Evolutionary conservation across 306 rosid genomes (phyloP).

Genomic region (Dalbergia cultrata): DNA sequence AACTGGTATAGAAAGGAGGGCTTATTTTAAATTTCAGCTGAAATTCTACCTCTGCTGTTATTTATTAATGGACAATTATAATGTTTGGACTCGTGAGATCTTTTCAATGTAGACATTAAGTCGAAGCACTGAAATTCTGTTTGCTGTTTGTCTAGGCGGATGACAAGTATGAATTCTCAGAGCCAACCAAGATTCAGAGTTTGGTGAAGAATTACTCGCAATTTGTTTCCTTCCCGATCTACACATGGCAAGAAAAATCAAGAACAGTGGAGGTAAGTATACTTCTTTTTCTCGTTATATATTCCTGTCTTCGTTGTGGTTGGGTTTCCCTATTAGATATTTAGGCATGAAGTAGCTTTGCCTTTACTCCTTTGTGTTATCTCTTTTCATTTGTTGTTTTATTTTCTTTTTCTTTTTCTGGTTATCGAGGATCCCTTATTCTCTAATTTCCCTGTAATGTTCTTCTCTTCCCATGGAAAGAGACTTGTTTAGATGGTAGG

Average conservation of each 20-base stretch:
- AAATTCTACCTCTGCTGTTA: not conserved
- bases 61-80: conserved; percentile 4
- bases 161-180: conserved; percentile 96
- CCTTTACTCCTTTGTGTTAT: too few relatives aligned
- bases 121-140: not conserved
- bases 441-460: too few relatives aligned
- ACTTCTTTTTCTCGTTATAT: not conserved
- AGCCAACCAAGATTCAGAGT: conserved; percentile 82
- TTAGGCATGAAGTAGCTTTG: too few relatives aligned
- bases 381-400: too few relatives aligned
- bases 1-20: not conserved
- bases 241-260: conserved; percentile 95
- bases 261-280: conserved; percentile 83
- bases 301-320: not conserved
- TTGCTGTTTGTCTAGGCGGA: conserved; percentile 63
- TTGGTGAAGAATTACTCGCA: conserved; percentile 98
- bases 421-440: too few relatives aligned
- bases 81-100: not conserved
- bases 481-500: too few relatives aligned
- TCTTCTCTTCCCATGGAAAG: too few relatives aligned
- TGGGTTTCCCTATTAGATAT: too few relatives aligned
- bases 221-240: conserved; percentile 97
- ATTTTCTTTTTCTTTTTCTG: too few relatives aligned
- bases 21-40: not conserved
- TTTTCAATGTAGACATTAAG: not conserved